phyloP scores from a whole-genome alignment of 768 basidiomycete genomes.

The Amanita rubescens region DNA sequence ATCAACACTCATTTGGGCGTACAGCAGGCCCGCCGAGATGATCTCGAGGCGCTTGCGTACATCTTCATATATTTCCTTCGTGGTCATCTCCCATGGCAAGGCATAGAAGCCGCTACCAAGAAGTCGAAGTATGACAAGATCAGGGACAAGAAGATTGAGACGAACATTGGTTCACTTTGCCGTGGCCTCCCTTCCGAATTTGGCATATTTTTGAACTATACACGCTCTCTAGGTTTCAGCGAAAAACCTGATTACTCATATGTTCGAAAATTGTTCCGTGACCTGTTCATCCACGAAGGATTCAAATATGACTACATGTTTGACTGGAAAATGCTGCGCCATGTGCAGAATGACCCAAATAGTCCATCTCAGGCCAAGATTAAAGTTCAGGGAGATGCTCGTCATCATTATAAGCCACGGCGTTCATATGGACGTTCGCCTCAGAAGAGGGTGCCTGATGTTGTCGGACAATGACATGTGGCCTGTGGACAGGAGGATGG shows the following conservation, averaged over 20 bases:
- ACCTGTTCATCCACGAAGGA: slow-evolving; percentile 93
- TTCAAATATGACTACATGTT: slow-evolving; percentile 99
- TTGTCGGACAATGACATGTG: slow-evolving; percentile 38
- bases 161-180: slow-evolving; percentile 91
- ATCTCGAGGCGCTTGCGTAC: slow-evolving; percentile 97
- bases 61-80: too few species aligned
- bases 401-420: slow-evolving; percentile 46
- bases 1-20: too few species aligned
- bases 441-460: slow-evolving; percentile 51
- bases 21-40: slow-evolving; percentile 96
- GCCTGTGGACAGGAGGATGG: slow-evolving; percentile 40
- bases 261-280: slow-evolving; percentile 98
- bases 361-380: slow-evolving; percentile 57
- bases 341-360: slow-evolving; percentile 56
- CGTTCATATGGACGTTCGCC: slow-evolving; percentile 83
- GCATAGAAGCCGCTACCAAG: slow-evolving; percentile 99
- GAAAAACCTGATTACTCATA: slow-evolving; percentile 99
- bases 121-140: slow-evolving; percentile 99
- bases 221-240: slow-evolving; percentile 97
- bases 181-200: too few species aligned
- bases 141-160: slow-evolving; percentile 99
- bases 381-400: slow-evolving; percentile 62
- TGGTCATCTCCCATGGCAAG: slow-evolving; percentile 97
- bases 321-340: slow-evolving; percentile 91
- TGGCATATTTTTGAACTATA: too few species aligned